Base-by-base conservation (phyloP, 305 asterid genomes). In the Fraxinus ornus region DNA sequence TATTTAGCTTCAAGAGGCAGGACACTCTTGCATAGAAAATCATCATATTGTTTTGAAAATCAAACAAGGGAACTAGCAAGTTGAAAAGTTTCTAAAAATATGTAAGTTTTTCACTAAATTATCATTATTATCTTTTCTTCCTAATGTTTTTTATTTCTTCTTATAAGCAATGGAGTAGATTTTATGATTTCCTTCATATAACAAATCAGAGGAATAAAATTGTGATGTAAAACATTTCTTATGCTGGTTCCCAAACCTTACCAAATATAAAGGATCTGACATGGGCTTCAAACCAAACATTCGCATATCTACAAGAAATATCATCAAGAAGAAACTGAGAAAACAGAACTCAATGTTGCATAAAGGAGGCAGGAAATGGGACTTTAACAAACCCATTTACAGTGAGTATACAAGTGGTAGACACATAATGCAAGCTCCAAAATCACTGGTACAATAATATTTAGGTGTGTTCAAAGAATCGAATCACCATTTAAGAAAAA, bases 211-310 rank as follows among this genome's bases (percentile, higher is more conserved):
- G 75, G 74, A 72, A 79, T 74, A 80, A 35, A 79, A 30, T 77
- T 72, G 10, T 8, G 57, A 83, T 21, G 28, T 76, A 80, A 79
- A 78, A n/a, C 33, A 64, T 80, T 81, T 80, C 68, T 87, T 76
- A 77, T 80, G 87, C 70, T 82, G 71, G 81, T 81, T 64, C 49
- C 81, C 81, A 80, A 84, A 80, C 79, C 96, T 91, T 90, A 94
- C 98, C 97, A 94, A 89, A 91, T 92, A 87, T 85, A 94, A 82
- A 87, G 97, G 95, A 89, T 94, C 98, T 79, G 89, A 80, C 91
- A 91, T 89, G 7, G 97, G 97, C 89, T 87, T 89, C 93, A 91
- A 90, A 85, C 94, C 98, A 90, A 93, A 94, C 44, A 94, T 84
- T 85, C 89, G 90, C 97, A 94, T 92, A 90, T 95, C 98, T 95